A percentile compares a stretch with the other conserved stretches of the same genome.
Conservation (phyloP, 202 grass and related monocot genomes). For the Musa balbisiana region DNA sequence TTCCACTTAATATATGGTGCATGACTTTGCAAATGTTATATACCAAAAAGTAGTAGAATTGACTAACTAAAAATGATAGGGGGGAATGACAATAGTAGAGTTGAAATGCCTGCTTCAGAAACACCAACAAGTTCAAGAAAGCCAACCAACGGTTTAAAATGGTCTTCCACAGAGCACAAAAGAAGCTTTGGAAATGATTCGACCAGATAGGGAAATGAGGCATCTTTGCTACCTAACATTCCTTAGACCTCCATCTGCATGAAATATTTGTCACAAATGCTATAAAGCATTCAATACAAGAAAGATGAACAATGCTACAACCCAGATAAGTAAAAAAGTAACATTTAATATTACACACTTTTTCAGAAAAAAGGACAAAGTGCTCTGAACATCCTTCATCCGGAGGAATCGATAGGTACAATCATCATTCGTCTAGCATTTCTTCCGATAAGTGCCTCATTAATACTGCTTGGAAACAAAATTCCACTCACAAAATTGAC, state of each 20-base stretch:
- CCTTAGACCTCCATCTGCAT: too few species aligned
- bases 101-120: neutral
- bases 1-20: too few species aligned
- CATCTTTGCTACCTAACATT: too few species aligned
- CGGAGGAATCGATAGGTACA: slow-evolving; percentile 45
- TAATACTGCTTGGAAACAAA: slow-evolving; percentile 51
- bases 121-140: too few species aligned
- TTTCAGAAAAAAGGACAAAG: slow-evolving; percentile 18
- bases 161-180: neutral
- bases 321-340: too few species aligned
- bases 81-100: slow-evolving; percentile 25
- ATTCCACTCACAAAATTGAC: slow-evolving; percentile 60
- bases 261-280: neutral
- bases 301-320: too few species aligned
- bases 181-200: neutral
- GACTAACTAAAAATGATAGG: slow-evolving; percentile 16
- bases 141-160: too few species aligned
- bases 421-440: slow-evolving; percentile 54
- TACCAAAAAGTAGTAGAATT: too few species aligned
- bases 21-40: too few species aligned
- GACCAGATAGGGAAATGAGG: too few species aligned
- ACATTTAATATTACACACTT: too few species aligned
- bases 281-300: neutral
- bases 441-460: slow-evolving; percentile 38
- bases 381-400: slow-evolving; percentile 73